phyloP scores from a whole-genome alignment of 2,329 filamentous ascomycete genomes.

The Hirsutella rhossiliensis region DNA sequence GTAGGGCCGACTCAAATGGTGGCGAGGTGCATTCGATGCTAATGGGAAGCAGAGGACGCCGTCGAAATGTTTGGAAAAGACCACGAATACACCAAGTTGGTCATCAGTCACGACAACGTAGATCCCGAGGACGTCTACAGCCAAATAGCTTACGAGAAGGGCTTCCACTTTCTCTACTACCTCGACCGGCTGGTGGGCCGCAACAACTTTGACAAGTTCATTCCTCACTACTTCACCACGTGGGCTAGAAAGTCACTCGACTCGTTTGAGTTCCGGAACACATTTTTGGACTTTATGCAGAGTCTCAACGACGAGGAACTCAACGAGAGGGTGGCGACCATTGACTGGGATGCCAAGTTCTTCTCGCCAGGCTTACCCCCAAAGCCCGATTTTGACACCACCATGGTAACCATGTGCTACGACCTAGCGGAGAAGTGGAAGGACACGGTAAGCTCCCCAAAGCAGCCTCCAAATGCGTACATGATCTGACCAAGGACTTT shows the following conservation, averaged over 20 bases:
- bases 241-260: conserved; percentile 82
- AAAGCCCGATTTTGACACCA: conserved; percentile 85
- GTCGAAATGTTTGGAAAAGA: conserved; percentile 68
- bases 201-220: conserved; percentile 87
- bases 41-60: conserved; percentile 47
- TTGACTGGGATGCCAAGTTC: conserved; percentile 88
- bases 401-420: conserved; percentile 76
- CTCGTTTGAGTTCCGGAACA: conserved; percentile 87
- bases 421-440: conserved; percentile 74
- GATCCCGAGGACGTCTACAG: conserved; percentile 96
- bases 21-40: not conserved
- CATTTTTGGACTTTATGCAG: conserved; percentile 75
- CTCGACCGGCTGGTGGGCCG: conserved; percentile 78
- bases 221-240: conserved; percentile 83
- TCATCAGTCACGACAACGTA: conserved; percentile 75
- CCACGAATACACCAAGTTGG: conserved; percentile 86
- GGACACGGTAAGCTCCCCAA: conserved; percentile 32
- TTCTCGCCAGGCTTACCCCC: conserved; percentile 80
- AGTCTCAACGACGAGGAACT: conserved; percentile 48
- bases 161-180: conserved; percentile 86
- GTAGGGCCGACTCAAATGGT: conserved; percentile 16
- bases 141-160: conserved; percentile 88
- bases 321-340: conserved; percentile 51
- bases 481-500: conserved; percentile 5
- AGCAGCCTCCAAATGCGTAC: conserved; percentile 8